Evolutionary conservation across 1,139 yeast genomes (phyloP).

Genomic region (Debaryomyces robertsiae): DNA sequence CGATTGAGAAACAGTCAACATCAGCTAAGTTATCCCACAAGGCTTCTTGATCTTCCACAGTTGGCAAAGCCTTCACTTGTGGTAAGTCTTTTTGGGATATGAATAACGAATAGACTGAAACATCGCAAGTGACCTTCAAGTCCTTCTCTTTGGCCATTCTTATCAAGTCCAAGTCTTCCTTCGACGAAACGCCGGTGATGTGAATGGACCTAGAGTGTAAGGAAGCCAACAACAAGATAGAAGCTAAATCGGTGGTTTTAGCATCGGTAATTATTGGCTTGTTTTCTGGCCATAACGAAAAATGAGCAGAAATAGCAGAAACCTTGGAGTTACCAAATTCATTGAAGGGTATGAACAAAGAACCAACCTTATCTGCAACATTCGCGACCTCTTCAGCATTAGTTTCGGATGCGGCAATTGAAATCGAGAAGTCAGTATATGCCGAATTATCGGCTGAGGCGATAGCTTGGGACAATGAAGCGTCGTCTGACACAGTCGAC

Average conservation of each 20-base stretch:
- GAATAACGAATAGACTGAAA: constrained; percentile 78
- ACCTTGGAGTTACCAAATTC: constrained; percentile 72
- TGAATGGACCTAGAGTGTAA: constrained; percentile 85
- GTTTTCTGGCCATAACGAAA: constrained; percentile 78
- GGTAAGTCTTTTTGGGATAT: constrained; percentile 73
- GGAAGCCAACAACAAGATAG: constrained; percentile 86
- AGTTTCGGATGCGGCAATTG: constrained; percentile 78
- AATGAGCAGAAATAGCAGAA: constrained; percentile 74
- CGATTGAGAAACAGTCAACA: constrained; percentile 88
- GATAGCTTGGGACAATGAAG: constrained; percentile 64
- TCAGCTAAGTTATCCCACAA: constrained; percentile 75
- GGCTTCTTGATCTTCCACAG: constrained; percentile 75
- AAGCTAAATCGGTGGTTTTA: constrained; percentile 86
- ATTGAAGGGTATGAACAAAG: constrained; percentile 79
- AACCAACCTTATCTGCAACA: constrained; percentile 69
- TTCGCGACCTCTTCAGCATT: constrained; percentile 66
- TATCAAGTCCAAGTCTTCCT: constrained; percentile 82
- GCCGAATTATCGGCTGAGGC: constrained; percentile 60
- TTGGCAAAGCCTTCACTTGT: constrained; percentile 71
- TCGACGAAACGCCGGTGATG: constrained; percentile 80
- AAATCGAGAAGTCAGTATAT: constrained; percentile 79
- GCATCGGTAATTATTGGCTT: constrained; percentile 95
- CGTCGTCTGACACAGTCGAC: constrained; percentile 62
- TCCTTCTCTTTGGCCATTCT: constrained; percentile 84
- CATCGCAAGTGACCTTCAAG: constrained; percentile 87